Evolutionary conservation across 768 basidiomycete genomes (phyloP).

Genomic region (Lyophyllum decastes): DNA sequence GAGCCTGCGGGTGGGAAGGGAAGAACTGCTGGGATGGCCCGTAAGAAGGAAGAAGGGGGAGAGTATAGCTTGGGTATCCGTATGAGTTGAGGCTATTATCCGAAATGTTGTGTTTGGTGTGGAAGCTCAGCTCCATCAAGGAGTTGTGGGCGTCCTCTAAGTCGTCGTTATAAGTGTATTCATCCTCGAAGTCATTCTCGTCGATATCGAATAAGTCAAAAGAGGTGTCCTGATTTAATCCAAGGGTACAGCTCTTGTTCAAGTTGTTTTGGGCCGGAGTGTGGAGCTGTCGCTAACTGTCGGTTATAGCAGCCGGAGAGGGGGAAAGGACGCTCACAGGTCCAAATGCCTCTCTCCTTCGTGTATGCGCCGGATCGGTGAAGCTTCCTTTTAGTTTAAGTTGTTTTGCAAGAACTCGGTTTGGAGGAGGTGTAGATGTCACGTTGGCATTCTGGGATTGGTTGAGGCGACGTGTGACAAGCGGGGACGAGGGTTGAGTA

Average conservation of each 20-base stretch:
- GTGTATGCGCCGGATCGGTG: slow-evolving; percentile 66
- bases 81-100: slow-evolving; percentile 27
- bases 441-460: slow-evolving; percentile 33
- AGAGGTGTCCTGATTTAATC: slow-evolving; percentile 42
- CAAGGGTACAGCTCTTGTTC: slow-evolving; percentile 30
- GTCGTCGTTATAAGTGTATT: slow-evolving; percentile 37
- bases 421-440: slow-evolving; percentile 70
- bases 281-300: slow-evolving; percentile 27
- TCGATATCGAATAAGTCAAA: slow-evolving; percentile 73
- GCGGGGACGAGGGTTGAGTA: slow-evolving; percentile 32
- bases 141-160: slow-evolving; percentile 37
- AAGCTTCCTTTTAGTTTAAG: slow-evolving; percentile 69
- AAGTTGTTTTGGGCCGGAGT: slow-evolving; percentile 30
- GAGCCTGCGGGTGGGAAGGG: slow-evolving; percentile 20
- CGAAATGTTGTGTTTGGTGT: slow-evolving; percentile 24
- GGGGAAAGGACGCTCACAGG: slow-evolving; percentile 32
- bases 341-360: slow-evolving; percentile 46
- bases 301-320: slow-evolving; percentile 22
- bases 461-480: slow-evolving; percentile 34
- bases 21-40: slow-evolving; percentile 26
- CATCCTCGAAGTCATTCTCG: slow-evolving; percentile 64
- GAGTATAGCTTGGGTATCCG: slow-evolving; percentile 35
- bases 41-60: slow-evolving; percentile 22
- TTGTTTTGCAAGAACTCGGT: slow-evolving; percentile 51
- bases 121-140: slow-evolving; percentile 31